Conservation (phyloP, 108 stramenopile species). For the Phaeodactylum tricornutum region DNA sequence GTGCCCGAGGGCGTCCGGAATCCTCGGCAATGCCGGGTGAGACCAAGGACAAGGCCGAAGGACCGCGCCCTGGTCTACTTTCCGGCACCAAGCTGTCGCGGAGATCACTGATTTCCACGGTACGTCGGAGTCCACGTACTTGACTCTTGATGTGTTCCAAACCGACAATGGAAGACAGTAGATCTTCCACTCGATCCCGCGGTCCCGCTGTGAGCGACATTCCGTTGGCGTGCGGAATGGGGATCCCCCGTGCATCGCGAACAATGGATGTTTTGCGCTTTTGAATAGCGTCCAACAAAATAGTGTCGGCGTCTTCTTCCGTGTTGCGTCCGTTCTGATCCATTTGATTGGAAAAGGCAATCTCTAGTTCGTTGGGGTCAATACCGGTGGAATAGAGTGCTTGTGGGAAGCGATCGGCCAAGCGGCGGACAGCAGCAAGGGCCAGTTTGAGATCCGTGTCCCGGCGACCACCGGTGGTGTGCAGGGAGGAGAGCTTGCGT, state of each 20-base stretch:
- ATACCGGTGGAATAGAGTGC: conserved; percentile 81
- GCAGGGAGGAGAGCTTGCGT: conserved; percentile 40
- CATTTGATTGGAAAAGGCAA: conserved; percentile 54
- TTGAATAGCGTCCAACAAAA: conserved; percentile 63
- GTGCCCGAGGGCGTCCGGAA: conserved; percentile 49
- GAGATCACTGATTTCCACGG: conserved; percentile 79
- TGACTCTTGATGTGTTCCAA: conserved; percentile 85
- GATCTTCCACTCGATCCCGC: conserved; percentile 78
- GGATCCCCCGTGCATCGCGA: conserved; percentile 19
- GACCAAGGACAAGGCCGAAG: conserved; percentile 17
- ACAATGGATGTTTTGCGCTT: conserved; percentile 24
- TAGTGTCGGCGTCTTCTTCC: conserved; percentile 46
- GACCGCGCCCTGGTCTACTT: conserved; percentile 38
- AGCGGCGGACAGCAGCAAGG: conserved; percentile 58
- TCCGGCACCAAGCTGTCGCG: conserved; percentile 66
- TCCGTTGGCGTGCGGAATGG: conserved; percentile 1
- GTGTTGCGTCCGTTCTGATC: conserved; percentile 5
- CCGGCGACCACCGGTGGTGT: conserved; percentile 46
- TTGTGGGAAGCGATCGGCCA: conserved; percentile 84
- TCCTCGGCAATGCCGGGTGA: conserved; percentile 50
- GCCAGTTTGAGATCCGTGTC: conserved; percentile 61
- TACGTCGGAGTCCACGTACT: conserved; percentile 74
- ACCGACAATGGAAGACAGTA: conserved; percentile 72
- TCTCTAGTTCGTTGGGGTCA: conserved; percentile 82
- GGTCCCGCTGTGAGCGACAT: conserved; percentile 24